phyloP scores from a whole-genome alignment of 805 yeast genomes.

The Trichomonascus vanleenenianus region DNA sequence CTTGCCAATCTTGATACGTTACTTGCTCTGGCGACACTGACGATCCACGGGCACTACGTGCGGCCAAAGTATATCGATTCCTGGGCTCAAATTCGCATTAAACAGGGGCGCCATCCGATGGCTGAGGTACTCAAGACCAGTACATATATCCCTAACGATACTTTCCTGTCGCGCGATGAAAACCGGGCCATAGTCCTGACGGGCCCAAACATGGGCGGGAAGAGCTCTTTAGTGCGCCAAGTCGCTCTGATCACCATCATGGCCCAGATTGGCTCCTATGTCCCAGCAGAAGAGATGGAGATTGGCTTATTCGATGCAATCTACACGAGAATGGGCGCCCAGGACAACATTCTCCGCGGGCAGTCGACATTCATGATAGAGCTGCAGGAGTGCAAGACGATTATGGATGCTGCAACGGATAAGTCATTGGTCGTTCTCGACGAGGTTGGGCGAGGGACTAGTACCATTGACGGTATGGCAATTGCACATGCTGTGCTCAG shows the following conservation, averaged over 20 bases:
- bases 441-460: constrained; percentile 72
- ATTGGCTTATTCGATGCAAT: constrained; percentile 61
- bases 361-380: constrained; percentile 82
- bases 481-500: constrained; percentile 68
- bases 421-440: constrained; percentile 59
- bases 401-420: constrained; percentile 42
- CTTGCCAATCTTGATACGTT: constrained; percentile 60
- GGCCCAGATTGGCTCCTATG: constrained; percentile 71
- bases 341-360: constrained; percentile 65
- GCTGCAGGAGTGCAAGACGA: constrained; percentile 55
- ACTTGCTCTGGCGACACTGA: constrained; percentile 55
- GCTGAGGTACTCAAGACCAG: constrained; percentile 41
- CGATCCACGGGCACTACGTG: constrained; percentile 39
- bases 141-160: constrained; percentile 60
- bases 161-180: constrained; percentile 38
- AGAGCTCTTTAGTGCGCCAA: constrained; percentile 68
- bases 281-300: constrained; percentile 57
- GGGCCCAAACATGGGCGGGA: constrained; percentile 89
- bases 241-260: constrained; percentile 62
- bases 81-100: constrained; percentile 40
- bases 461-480: constrained; percentile 72
- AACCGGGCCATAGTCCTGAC: constrained; percentile 60
- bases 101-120: constrained; percentile 59
- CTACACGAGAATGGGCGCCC: constrained; percentile 43
- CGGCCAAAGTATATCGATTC: constrained; percentile 43